Percentiles rank a stretch among this genome's conserved stretches.
phyloP scores from a whole-genome alignment of 352 stramenopile species.

The Phytophthora hybrid region DNA sequence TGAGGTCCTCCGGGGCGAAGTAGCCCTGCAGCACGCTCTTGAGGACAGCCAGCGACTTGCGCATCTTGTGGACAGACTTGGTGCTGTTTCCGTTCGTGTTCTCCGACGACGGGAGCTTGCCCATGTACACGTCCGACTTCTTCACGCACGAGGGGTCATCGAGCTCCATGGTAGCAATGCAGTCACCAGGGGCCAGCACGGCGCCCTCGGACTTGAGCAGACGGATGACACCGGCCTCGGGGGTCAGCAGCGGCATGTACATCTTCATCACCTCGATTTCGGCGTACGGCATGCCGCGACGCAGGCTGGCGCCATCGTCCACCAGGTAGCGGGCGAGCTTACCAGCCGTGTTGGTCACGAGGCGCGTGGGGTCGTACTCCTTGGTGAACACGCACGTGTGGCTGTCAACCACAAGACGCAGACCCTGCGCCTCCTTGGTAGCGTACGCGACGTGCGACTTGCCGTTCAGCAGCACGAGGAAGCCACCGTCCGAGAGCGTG shows the following conservation, averaged over 20 bases:
- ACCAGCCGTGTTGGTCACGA: slow-evolving; percentile 97
- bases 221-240: slow-evolving; percentile 95
- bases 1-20: slow-evolving; percentile 83
- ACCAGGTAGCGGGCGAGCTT: slow-evolving; percentile 99
- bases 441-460: slow-evolving; percentile 98
- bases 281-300: slow-evolving; percentile 87
- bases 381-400: slow-evolving; percentile 98
- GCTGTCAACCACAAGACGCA: slow-evolving; percentile 95
- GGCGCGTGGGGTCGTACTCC: slow-evolving; percentile 98
- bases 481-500: slow-evolving; percentile 97
- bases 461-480: slow-evolving; percentile 97
- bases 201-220: slow-evolving; percentile 97
- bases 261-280: slow-evolving; percentile 99
- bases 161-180: slow-evolving; percentile 97
- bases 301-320: slow-evolving; percentile 92
- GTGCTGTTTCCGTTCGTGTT: slow-evolving; percentile 45
- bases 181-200: slow-evolving; percentile 95
- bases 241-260: slow-evolving; percentile 99
- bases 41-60: slow-evolving; percentile 84
- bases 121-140: slow-evolving; percentile 93
- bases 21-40: slow-evolving; percentile 96
- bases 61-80: slow-evolving; percentile 76
- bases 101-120: slow-evolving; percentile 68
- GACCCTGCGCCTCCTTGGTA: slow-evolving; percentile 89
- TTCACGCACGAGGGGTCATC: slow-evolving; percentile 98